Base-by-base conservation (phyloP, 805 yeast species). In the Metschnikowia bowlesiae region DNA sequence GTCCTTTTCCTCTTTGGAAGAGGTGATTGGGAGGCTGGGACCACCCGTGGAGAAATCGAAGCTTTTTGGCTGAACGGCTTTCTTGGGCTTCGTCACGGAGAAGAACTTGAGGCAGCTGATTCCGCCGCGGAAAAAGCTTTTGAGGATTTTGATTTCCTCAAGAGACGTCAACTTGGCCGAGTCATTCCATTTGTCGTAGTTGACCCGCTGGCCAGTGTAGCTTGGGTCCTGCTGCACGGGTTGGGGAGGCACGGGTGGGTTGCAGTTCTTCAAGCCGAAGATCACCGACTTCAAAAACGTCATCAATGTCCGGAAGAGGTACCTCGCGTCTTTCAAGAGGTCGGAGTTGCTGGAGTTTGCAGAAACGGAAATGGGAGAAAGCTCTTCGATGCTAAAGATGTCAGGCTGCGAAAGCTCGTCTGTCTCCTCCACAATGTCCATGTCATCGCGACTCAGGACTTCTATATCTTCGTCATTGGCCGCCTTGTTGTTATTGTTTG, bases 1-100 rank as follows among this genome's bases (percentile, higher is more conserved):
- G 60, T 94, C 99, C 59, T 91, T 89, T 51, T 91, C 97, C 62
- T 92, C 98, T 58, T 89, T 90, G 0, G 96, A 83, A 0, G 95
- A 87, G 1, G 91, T 82, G 10, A 89, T 87, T 4, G 96, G 96
- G 36, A 88, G 68, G 51, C 85, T 85, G 5, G 96, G 92, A 8
- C 90, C 92, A 13, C 86, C 81, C 1, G 87, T 78, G 52, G 87
- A 87, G 62, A 84, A 84, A 56, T 70, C 75, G 57, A 74, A 68
- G n/a, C 71, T 68, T 49, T 71, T 71, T 2, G 68, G 56, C 44
- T 61, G 66, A 1, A 56, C 46, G 13, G 54, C 46, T n/a, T 68
- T 62, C 48, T 72, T 68, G 0, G 91, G 82, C 51, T 78, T 78
- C 3, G 82, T 66, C 8, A 77, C 79, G 31, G 81, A 79, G 63